These are phyloP conservation scores for Cyclotella sp. DNA, from an alignment of 108 stramenopile species.

Conservation along the genomic window DNA sequence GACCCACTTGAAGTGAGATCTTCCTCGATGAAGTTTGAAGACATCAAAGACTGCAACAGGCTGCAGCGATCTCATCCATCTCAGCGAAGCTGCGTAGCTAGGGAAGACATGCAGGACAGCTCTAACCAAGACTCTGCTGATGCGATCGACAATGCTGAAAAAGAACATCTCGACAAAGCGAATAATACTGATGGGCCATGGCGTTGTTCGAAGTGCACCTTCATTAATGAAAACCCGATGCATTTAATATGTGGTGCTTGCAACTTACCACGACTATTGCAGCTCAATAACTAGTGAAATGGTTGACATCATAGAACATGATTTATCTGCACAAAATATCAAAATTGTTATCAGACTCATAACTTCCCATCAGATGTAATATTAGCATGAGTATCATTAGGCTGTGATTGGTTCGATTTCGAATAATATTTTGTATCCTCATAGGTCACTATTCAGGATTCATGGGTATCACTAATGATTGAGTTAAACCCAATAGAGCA, in stretches of 20 bases:
- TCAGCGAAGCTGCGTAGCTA: neutral
- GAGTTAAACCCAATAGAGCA: too few relatives aligned
- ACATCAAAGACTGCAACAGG: neutral
- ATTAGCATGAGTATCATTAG: too few relatives aligned
- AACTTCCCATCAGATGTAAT: too few relatives aligned
- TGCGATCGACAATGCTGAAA: neutral
- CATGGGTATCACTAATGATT: too few relatives aligned
- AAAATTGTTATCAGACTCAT: too few relatives aligned
- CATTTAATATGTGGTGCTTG: slow-evolving; percentile 9
- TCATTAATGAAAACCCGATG: slow-evolving; percentile 9
- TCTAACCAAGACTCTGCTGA: neutral
- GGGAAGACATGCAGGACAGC: neutral
- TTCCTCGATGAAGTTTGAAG: neutral
- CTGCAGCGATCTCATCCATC: neutral
- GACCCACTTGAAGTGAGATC: neutral
- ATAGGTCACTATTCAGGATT: too few relatives aligned
- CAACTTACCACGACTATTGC: neutral
- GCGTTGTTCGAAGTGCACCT: slow-evolving; percentile 9
- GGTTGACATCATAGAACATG: too few relatives aligned
- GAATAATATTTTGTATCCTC: too few relatives aligned
- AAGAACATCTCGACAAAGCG: too few relatives aligned
- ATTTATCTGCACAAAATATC: too few relatives aligned
- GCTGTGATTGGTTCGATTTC: too few relatives aligned
- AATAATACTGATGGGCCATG: neutral
- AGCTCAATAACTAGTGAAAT: neutral